phyloP scores from a whole-genome alignment of 2,329 filamentous ascomycete genomes.

The Monosporascus sp. region DNA sequence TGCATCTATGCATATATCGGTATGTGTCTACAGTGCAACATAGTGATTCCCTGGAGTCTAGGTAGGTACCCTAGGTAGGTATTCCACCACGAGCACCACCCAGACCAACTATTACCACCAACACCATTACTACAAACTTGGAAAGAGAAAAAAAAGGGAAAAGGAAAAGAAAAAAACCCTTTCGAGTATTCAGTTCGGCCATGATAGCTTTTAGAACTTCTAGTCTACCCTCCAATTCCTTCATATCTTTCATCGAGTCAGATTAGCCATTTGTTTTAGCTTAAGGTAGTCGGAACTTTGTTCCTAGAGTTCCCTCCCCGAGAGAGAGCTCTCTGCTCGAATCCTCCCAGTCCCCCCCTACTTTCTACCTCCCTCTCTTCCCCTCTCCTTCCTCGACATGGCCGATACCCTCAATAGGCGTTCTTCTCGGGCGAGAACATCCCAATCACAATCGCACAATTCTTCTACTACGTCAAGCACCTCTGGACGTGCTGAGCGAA shows the following conservation, averaged over 20 bases:
- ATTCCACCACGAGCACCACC: not conserved
- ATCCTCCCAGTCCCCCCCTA: conserved; percentile 26
- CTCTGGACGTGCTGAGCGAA: conserved; percentile 70
- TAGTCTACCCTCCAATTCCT: conserved; percentile 20
- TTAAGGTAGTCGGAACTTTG: conserved; percentile 17
- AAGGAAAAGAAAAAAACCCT: no score
- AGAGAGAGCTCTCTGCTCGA: conserved; percentile 20
- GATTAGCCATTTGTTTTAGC: conserved; percentile 16
- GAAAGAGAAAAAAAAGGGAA: no score
- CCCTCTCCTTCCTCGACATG: conserved; percentile 26
- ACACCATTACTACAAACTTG: conserved; percentile 9
- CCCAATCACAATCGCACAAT: conserved; percentile 70
- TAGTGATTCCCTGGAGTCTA: no score
- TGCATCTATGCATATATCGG: no score
- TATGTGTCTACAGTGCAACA: no score
- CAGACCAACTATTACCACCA: conserved; percentile 7
- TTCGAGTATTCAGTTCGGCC: conserved; percentile 16
- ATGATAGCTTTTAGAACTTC: conserved; percentile 18
- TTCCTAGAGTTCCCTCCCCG: conserved; percentile 23
- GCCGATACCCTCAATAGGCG: conserved; percentile 68
- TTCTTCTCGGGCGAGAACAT: conserved; percentile 82
- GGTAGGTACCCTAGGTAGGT: no score
- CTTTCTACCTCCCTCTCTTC: conserved; percentile 26
- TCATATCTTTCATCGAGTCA: conserved; percentile 21
- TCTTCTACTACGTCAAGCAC: conserved; percentile 75